A percentile compares a stretch with the other conserved stretches of the same genome.
Conservation (phyloP, 75 land plant genomes). For the Sequoia sempervirens region DNA sequence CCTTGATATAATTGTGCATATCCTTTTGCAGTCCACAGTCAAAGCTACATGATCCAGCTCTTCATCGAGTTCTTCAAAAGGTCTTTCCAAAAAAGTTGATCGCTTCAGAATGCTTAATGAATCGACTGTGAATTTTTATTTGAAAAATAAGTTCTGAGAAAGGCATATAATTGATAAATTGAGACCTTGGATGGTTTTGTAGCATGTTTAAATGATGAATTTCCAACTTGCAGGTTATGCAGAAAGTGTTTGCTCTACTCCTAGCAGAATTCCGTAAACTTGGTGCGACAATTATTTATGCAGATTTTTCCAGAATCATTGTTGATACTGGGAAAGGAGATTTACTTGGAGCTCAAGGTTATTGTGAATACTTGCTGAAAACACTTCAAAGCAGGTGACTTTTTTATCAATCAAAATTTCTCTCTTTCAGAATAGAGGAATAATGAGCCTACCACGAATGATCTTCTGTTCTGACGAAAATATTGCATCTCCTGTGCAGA, state of each 20-base stretch:
- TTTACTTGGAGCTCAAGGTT: constrained; percentile 74
- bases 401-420: neutral
- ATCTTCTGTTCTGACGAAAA: neutral
- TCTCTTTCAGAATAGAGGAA: neutral
- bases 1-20: too few species aligned
- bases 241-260: too few species aligned
- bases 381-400: constrained; percentile 81
- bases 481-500: constrained; percentile 26
- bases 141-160: neutral
- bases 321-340: constrained; percentile 83
- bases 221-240: neutral
- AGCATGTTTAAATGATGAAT: neutral
- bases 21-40: too few species aligned
- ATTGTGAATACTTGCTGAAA: constrained; percentile 82
- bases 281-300: constrained; percentile 85
- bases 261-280: too few species aligned
- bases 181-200: neutral
- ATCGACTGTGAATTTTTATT: neutral
- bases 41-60: too few species aligned
- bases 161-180: neutral
- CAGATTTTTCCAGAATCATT: constrained; percentile 81
- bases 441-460: neutral
- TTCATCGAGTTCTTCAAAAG: constrained; percentile 20
- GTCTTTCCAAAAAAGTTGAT: constrained; percentile 24
- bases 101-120: neutral